phyloP scores from a whole-genome alignment of 805 yeast species.

The Suhomyces prunicola region DNA sequence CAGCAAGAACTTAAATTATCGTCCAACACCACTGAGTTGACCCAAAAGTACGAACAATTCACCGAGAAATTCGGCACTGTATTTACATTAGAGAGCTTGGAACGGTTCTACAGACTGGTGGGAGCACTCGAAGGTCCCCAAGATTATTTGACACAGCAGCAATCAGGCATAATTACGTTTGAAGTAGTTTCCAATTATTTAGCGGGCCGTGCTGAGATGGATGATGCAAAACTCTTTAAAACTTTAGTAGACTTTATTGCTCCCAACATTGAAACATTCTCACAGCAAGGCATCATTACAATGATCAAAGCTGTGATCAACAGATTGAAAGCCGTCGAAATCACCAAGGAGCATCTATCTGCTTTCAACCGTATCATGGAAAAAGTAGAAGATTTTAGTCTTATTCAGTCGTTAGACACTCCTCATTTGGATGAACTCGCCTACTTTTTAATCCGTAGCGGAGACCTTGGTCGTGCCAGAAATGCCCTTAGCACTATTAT shows the following conservation, averaged over 20 bases:
- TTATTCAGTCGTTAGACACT: constrained; percentile 11
- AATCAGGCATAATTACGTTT: background rate
- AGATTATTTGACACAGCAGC: background rate
- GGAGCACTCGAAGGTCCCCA: background rate
- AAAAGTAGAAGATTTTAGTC: background rate
- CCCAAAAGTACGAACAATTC: background rate
- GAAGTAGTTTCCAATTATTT: background rate
- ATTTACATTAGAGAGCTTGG: constrained; percentile 2
- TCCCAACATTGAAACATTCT: background rate
- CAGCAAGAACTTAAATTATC: background rate
- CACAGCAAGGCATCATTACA: background rate
- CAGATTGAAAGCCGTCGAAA: background rate
- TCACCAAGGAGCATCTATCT: background rate
- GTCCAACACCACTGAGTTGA: background rate
- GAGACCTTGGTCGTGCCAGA: constrained; percentile 12
- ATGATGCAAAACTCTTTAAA: background rate
- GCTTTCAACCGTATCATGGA: background rate
- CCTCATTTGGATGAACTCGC: constrained; percentile 23
- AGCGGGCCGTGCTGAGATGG: background rate
- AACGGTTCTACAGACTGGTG: constrained; percentile 1
- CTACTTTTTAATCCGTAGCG: constrained; percentile 12
- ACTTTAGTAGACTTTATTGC: background rate
- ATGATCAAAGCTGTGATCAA: background rate
- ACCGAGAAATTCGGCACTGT: background rate
- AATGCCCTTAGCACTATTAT: constrained; percentile 14